Percentiles rank a stretch among this genome's conserved stretches.
Evolutionary conservation across 2,329 filamentous ascomycete species (phyloP).

Genomic region (Fusarium veterinarium): DNA sequence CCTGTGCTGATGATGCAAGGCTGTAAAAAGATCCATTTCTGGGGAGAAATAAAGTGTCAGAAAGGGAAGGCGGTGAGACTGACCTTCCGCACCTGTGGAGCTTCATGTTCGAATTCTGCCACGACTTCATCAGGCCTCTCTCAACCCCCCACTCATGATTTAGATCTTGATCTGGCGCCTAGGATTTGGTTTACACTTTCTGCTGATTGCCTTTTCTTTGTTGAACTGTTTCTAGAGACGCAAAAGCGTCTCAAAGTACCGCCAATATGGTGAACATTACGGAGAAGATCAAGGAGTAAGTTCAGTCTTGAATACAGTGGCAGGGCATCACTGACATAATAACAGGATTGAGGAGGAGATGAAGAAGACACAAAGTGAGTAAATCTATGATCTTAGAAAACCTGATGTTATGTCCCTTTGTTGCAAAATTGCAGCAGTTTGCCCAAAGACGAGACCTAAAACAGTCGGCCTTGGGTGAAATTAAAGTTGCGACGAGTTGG

Average conservation of each 20-base stretch:
- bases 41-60: conserved; percentile 15
- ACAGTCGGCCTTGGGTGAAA: neutral
- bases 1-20: conserved; percentile 42
- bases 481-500: neutral
- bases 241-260: conserved; percentile 41
- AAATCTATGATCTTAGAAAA: neutral
- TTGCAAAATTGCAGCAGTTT: neutral
- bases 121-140: conserved; percentile 44
- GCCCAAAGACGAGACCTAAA: neutral
- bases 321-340: conserved; percentile 38
- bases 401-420: neutral
- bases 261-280: conserved; percentile 97
- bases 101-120: conserved; percentile 40
- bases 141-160: conserved; percentile 46
- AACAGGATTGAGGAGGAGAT: conserved; percentile 99
- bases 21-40: conserved; percentile 40
- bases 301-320: conserved; percentile 16
- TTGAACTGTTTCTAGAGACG: conserved; percentile 31
- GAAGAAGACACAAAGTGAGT: conserved; percentile 95
- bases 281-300: conserved; percentile 99
- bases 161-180: conserved; percentile 29
- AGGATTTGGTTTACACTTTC: conserved; percentile 23
- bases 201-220: conserved; percentile 16
- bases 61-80: conserved; percentile 47
- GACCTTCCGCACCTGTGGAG: conserved; percentile 33